Evolutionary conservation across 1,284 basidiomycete species (phyloP).

Genomic region (Ustilago cynodontis): DNA sequence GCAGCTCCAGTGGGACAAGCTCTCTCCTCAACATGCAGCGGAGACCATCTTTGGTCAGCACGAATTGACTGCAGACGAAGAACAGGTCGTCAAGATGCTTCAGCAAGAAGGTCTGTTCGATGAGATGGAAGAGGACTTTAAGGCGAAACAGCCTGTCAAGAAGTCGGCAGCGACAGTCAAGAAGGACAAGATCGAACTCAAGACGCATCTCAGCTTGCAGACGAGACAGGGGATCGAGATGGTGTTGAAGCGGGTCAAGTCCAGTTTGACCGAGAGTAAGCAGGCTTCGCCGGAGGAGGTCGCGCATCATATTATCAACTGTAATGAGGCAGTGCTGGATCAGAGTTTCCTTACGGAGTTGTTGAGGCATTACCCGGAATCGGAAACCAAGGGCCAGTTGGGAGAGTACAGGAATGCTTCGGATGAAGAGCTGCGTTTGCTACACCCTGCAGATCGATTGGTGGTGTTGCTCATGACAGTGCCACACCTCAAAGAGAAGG

Average conservation of each 20-base stretch:
- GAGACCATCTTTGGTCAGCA: slow-evolving; percentile 67
- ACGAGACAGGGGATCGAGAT: slow-evolving; percentile 63
- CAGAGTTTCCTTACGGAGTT: slow-evolving; percentile 68
- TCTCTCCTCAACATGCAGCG: slow-evolving; percentile 67
- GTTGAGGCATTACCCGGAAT: slow-evolving; percentile 68
- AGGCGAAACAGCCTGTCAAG: slow-evolving; percentile 86
- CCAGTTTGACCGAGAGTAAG: slow-evolving; percentile 56
- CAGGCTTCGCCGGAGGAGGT: slow-evolving; percentile 68
- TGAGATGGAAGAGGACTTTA: slow-evolving; percentile 98
- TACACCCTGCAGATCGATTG: slow-evolving; percentile 94
- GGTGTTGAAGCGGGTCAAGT: slow-evolving; percentile 45
- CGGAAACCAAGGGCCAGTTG: slow-evolving; percentile 68
- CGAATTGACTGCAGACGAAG: slow-evolving; percentile 52
- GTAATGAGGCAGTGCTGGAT: slow-evolving; percentile 66
- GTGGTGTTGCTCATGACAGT: slow-evolving; percentile 98
- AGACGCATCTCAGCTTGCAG: slow-evolving; percentile 66
- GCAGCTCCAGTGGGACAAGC: slow-evolving; percentile 97
- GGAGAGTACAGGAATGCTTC: slow-evolving; percentile 82
- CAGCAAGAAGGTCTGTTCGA: slow-evolving; percentile 80
- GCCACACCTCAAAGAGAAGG: slow-evolving; percentile 87
- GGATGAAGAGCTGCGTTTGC: slow-evolving; percentile 84
- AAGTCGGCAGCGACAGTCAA: slow-evolving; percentile 65
- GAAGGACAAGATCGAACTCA: slow-evolving; percentile 70
- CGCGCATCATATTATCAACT: slow-evolving; percentile 68
- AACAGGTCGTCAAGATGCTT: slow-evolving; percentile 49